Evolutionary conservation across 1,139 yeast genomes (phyloP).

Genomic region (Candida anutae): DNA sequence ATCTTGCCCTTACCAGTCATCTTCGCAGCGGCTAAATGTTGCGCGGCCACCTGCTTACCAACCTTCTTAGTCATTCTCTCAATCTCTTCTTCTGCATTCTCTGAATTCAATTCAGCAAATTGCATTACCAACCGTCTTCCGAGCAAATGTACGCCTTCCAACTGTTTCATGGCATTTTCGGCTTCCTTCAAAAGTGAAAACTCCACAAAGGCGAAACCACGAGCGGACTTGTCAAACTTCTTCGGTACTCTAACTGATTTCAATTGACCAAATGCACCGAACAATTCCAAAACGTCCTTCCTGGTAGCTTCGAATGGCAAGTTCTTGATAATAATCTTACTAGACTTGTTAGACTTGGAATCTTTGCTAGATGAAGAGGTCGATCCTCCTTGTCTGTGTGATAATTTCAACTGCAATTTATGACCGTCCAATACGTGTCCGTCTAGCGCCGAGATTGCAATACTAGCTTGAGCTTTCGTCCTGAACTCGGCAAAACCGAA

Average conservation of each 20-base stretch:
- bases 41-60: constrained; percentile 69
- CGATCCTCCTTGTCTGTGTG: constrained; percentile 56
- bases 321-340: constrained; percentile 88
- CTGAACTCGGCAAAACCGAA: constrained; percentile 92
- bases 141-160: constrained; percentile 91
- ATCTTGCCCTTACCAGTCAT: constrained; percentile 68
- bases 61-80: constrained; percentile 85
- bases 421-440: constrained; percentile 85
- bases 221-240: constrained; percentile 88
- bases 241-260: constrained; percentile 94
- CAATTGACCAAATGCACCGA: constrained; percentile 89
- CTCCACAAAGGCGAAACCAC: constrained; percentile 98
- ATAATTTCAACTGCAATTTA: constrained; percentile 76
- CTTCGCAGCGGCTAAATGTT: constrained; percentile 66
- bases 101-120: constrained; percentile 78
- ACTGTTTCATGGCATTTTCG: constrained; percentile 87
- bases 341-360: constrained; percentile 36
- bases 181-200: constrained; percentile 86
- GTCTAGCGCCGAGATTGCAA: constrained; percentile 68
- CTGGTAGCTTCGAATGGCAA: constrained; percentile 94
- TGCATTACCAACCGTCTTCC: constrained; percentile 97
- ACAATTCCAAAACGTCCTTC: constrained; percentile 82
- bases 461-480: constrained; percentile 67
- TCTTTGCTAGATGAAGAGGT: constrained; percentile 18
- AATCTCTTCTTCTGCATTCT: constrained; percentile 82